A percentile compares a stretch with the other conserved stretches of the same genome.
These are phyloP conservation scores for Fusarium annulatum DNA, from an alignment of 2,329 filamentous ascomycete genomes.

Conservation along the genomic window DNA sequence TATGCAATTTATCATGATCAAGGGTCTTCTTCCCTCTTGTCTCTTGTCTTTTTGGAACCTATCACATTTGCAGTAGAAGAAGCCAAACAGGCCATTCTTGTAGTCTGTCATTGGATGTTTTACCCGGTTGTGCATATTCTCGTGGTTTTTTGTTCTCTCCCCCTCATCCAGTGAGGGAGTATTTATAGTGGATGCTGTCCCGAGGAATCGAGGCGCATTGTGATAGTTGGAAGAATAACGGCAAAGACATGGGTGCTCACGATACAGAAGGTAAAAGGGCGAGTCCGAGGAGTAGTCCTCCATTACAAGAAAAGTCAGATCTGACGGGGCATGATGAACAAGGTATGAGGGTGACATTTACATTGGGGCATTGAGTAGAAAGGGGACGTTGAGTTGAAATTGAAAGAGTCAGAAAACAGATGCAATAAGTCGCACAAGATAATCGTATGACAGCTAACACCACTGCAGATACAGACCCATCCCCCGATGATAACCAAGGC, in stretches of 20 bases:
- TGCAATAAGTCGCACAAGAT: neutral
- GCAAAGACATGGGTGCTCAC: conserved; percentile 5
- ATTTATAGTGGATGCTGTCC: neutral
- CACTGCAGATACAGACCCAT: neutral
- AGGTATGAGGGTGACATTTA: conserved; percentile 10
- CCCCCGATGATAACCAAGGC: conserved; percentile 26
- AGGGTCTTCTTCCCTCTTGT: conserved; percentile 11
- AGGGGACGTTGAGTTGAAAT: neutral
- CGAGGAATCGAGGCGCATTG: neutral
- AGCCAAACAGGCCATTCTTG: neutral
- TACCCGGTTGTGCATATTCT: neutral
- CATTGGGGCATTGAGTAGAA: neutral
- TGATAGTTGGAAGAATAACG: neutral
- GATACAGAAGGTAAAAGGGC: conserved; percentile 3
- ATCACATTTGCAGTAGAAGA: conserved; percentile 13
- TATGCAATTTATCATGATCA: neutral
- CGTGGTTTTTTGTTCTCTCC: neutral
- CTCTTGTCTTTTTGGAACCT: conserved; percentile 14
- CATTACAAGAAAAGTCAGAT: neutral
- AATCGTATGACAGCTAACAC: neutral
- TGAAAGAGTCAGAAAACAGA: neutral
- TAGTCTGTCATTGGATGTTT: neutral
- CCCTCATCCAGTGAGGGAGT: neutral
- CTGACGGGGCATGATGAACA: conserved; percentile 1
- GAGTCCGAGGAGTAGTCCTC: conserved; percentile 14